phyloP scores from a whole-genome alignment of 2,329 filamentous ascomycete species.

The Neocucurbitaria cava region DNA sequence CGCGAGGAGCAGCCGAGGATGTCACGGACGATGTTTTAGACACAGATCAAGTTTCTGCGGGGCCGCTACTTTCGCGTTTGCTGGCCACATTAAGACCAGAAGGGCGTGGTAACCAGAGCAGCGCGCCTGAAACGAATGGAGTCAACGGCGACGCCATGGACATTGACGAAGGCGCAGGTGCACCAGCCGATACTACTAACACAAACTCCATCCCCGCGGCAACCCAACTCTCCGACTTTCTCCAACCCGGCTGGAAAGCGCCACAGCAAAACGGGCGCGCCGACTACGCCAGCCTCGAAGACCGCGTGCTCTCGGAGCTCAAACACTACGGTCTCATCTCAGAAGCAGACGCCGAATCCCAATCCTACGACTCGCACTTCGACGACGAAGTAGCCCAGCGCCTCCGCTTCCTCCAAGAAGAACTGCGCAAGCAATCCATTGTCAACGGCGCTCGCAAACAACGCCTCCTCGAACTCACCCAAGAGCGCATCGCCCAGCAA shows the following conservation, averaged over 20 bases:
- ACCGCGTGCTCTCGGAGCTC: constrained; percentile 89
- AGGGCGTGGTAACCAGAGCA: constrained; percentile 63
- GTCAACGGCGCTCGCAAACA: constrained; percentile 91
- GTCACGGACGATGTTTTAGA: constrained; percentile 87
- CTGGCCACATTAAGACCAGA: constrained; percentile 84
- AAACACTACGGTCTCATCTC: constrained; percentile 88
- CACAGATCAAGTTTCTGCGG: constrained; percentile 87
- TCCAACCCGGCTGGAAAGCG: constrained; percentile 79
- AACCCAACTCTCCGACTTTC: constrained; percentile 79
- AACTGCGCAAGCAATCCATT: constrained; percentile 82
- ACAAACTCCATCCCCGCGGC: constrained; percentile 66
- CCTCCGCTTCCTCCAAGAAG: constrained; percentile 81
- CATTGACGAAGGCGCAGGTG: constrained; percentile 54
- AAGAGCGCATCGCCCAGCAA: constrained; percentile 93
- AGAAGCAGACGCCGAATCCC: constrained; percentile 69
- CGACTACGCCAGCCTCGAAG: constrained; percentile 86
- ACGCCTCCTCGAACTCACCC: constrained; percentile 82
- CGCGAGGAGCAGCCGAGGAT: constrained; percentile 83
- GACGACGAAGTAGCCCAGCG: constrained; percentile 95
- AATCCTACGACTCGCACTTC: constrained; percentile 86
- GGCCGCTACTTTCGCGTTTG: constrained; percentile 82
- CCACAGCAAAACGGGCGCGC: constrained; percentile 72
- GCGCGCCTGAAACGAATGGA: constrained; percentile 62
- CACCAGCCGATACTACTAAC: constrained; percentile 44
- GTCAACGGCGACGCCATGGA: constrained; percentile 57